phyloP scores from a whole-genome alignment of 352 stramenopile genomes.

The Phytophthora fragariaefolia region DNA sequence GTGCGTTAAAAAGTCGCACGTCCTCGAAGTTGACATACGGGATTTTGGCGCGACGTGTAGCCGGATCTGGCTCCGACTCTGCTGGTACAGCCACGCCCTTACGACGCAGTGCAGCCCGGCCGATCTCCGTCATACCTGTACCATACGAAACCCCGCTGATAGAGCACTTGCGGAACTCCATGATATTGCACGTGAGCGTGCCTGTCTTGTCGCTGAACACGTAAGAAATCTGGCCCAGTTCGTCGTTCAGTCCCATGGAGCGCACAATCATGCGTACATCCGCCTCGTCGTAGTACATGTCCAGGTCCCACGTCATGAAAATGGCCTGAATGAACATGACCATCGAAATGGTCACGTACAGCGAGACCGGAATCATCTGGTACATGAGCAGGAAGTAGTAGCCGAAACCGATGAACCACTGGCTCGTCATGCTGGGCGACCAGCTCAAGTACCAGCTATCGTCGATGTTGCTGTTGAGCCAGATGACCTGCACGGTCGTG shows the following conservation, averaged over 20 bases:
- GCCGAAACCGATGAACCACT: constrained; percentile 86
- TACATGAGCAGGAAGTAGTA: constrained; percentile 96
- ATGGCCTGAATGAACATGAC: constrained; percentile 95
- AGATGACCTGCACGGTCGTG: constrained; percentile 66
- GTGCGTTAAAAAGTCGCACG: constrained; percentile 47
- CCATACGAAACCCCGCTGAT: constrained; percentile 94
- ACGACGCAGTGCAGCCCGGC: constrained; percentile 63
- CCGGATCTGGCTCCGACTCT: constrained; percentile 35
- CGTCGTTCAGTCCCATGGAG: constrained; percentile 89
- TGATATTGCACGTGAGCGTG: constrained; percentile 94
- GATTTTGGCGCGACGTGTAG: constrained; percentile 38
- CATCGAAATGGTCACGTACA: constrained; percentile 98
- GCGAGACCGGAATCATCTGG: constrained; percentile 97
- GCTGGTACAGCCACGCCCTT: constrained; percentile 67
- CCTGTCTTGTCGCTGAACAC: constrained; percentile 95
- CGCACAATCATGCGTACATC: constrained; percentile 90
- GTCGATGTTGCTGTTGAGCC: constrained; percentile 59
- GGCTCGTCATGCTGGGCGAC: constrained; percentile 48
- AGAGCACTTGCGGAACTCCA: constrained; percentile 96
- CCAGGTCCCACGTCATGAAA: constrained; percentile 93
- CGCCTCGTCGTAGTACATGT: constrained; percentile 93
- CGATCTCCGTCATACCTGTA: constrained; percentile 86
- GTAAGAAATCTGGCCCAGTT: constrained; percentile 92
- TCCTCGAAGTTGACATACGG: constrained; percentile 89
- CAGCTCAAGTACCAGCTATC: constrained; percentile 61